Percentiles rank a stretch among this genome's conserved stretches.
These are phyloP conservation scores for Nevesoporus exiguus DNA, from an alignment of 768 basidiomycete genomes.

Conservation along the genomic window DNA sequence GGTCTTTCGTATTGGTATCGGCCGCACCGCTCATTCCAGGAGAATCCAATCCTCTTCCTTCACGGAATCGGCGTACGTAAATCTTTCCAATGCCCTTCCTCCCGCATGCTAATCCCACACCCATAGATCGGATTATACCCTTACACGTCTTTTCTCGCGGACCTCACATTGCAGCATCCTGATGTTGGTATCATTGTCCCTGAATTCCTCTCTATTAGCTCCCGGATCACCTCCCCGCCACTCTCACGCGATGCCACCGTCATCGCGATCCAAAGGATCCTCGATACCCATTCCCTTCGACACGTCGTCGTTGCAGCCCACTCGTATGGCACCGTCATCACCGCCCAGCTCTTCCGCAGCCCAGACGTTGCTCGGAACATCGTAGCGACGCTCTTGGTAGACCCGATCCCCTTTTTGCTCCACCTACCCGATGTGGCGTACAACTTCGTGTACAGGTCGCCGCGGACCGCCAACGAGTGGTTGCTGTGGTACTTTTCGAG, in stretches of 20 bases:
- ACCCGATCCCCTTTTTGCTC: constrained; percentile 64
- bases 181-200: constrained; percentile 57
- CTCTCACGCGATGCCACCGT: constrained; percentile 41
- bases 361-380: constrained; percentile 33
- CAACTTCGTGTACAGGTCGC: constrained; percentile 61
- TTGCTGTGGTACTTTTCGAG: constrained; percentile 67
- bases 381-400: constrained; percentile 48
- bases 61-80: constrained; percentile 63
- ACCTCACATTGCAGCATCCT: constrained; percentile 41
- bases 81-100: background rate
- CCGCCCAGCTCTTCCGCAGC: constrained; percentile 51
- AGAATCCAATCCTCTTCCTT: constrained; percentile 57
- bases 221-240: constrained; percentile 55
- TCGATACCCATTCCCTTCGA: constrained; percentile 39
- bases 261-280: constrained; percentile 40
- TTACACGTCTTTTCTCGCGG: constrained; percentile 50
- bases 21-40: constrained; percentile 45
- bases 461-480: constrained; percentile 57
- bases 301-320: constrained; percentile 49
- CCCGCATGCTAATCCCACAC: background rate
- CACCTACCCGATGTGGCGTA: constrained; percentile 60
- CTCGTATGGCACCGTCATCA: constrained; percentile 60
- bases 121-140: constrained; percentile 59
- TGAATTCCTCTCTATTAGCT: constrained; percentile 58
- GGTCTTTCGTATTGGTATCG: constrained; percentile 47